These are phyloP conservation scores for Neonectria faginata DNA, from an alignment of 2,329 filamentous ascomycete genomes.

Conservation along the genomic window DNA sequence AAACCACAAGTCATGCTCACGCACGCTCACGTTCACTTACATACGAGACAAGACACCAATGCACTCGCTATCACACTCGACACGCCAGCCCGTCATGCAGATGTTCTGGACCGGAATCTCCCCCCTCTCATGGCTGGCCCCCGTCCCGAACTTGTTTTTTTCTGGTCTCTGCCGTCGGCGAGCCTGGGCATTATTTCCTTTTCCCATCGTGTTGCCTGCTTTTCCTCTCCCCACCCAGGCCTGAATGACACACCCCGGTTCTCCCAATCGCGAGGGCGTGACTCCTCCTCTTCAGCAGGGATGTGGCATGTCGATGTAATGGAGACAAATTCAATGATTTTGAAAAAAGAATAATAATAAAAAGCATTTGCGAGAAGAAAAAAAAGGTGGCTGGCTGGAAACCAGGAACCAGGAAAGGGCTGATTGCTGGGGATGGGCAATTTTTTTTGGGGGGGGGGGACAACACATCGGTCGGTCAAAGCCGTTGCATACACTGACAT, in stretches of 20 bases:
- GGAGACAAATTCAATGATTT: slow-evolving; percentile 1
- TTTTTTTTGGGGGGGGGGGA: too few relatives aligned
- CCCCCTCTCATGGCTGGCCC: slow-evolving; percentile 31
- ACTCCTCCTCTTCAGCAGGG: slow-evolving; percentile 10
- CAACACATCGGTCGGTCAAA: too few relatives aligned
- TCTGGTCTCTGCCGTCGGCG: not conserved
- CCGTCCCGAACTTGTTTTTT: slow-evolving; percentile 35
- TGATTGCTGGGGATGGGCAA: slow-evolving; percentile 4
- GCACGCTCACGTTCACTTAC: slow-evolving; percentile 8
- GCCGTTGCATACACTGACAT: not conserved
- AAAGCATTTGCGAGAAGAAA: slow-evolving; percentile 2
- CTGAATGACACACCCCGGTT: not conserved
- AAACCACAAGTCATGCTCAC: slow-evolving; percentile 15
- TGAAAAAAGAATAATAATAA: not conserved
- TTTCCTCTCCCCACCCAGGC: not conserved
- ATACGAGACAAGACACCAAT: not conserved
- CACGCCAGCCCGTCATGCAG: not conserved
- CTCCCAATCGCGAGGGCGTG: slow-evolving; percentile 10
- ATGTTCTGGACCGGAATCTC: slow-evolving; percentile 21
- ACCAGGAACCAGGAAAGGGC: not conserved
- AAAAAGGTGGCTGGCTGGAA: slow-evolving; percentile 13
- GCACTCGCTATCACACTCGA: not conserved
- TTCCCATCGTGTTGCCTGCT: not conserved
- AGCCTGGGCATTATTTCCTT: slow-evolving; percentile 8
- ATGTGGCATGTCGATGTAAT: slow-evolving; percentile 17